Evolutionary conservation across 2,329 filamentous ascomycete genomes (phyloP), one percentile per base, ranked within the genome.

Genomic region (Epichloe elymi): DNA sequence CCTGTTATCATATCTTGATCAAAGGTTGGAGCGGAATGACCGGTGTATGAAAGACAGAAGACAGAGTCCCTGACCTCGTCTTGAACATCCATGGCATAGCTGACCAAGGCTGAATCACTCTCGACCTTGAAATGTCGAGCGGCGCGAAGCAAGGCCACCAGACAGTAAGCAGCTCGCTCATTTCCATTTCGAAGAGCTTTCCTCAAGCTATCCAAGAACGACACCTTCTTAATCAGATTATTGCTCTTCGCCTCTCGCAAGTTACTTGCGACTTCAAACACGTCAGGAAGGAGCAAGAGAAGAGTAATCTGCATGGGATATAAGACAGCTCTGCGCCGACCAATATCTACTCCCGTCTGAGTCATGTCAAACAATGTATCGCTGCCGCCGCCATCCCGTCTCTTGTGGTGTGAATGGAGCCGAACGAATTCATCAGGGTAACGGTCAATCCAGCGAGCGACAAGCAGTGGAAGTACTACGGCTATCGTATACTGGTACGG

Each of bases 361-460:
- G 79, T 75, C 78, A 85, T 85, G 58, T 86, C 82, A 60, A 85
- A 85, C 23, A 86, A 69, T 0, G 79, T 83, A 60, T 86, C 82
- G 5, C 79, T 82, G 4, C 79, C 76, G 10, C 78, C 78, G 46
- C 76, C 79, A 57, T 85, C 81, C n/a, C 85, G 71, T 59, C 79
- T 74, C 58, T 73, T 78, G 55, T 78, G 78, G 53, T 73, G 70
- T 15, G 73, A 73, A 62, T 86, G 82, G 52, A 85, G 67, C 52
- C 75, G 72, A 45, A 83, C 75, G 61, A 85, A 85, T 62, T 86
- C 81, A 37, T 73, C 65, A 1, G 82, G 82, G 56, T 76, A 79
- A 10, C 79, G 74, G 58, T 84, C 79, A 37, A 85, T 73, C 82
- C 82, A 86, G 55, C 79, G 71, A 35, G 74, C 75, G 51, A 86